Conservation (phyloP, 2,329 filamentous ascomycete genomes). For the Helotiales sp. region DNA sequence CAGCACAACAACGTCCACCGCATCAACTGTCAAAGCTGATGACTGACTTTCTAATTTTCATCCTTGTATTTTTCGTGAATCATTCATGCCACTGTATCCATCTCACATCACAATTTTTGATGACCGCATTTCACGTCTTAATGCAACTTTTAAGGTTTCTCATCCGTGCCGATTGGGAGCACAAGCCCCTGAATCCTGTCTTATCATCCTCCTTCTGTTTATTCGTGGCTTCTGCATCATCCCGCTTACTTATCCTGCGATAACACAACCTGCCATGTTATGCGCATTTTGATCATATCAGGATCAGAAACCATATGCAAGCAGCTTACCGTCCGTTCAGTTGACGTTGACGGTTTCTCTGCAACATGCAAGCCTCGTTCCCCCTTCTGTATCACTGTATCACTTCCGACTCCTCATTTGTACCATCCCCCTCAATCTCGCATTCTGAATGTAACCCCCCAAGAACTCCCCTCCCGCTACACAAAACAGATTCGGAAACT, state of each 20-base stretch:
- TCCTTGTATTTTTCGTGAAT: background rate
- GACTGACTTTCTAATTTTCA: background rate
- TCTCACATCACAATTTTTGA: background rate
- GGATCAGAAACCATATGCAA: background rate
- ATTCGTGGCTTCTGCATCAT: background rate
- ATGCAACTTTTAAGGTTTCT: background rate
- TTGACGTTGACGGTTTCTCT: background rate
- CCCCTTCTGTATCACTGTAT: background rate
- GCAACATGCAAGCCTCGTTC: background rate
- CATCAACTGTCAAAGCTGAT: background rate
- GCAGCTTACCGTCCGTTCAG: background rate
- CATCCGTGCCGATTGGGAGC: background rate
- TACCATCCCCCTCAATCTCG: background rate
- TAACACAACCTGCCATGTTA: background rate
- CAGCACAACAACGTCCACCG: background rate
- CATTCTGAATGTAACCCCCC: background rate
- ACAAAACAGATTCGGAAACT: background rate
- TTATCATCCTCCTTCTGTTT: background rate
- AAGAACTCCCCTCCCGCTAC: background rate
- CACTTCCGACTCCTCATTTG: background rate
- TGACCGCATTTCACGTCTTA: conserved; percentile 4
- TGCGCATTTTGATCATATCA: background rate
- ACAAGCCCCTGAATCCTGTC: background rate
- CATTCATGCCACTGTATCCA: conserved; percentile 1
- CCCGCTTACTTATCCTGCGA: background rate